phyloP scores from a whole-genome alignment of 2,329 filamentous ascomycete species.

The Huntiella savannae region DNA sequence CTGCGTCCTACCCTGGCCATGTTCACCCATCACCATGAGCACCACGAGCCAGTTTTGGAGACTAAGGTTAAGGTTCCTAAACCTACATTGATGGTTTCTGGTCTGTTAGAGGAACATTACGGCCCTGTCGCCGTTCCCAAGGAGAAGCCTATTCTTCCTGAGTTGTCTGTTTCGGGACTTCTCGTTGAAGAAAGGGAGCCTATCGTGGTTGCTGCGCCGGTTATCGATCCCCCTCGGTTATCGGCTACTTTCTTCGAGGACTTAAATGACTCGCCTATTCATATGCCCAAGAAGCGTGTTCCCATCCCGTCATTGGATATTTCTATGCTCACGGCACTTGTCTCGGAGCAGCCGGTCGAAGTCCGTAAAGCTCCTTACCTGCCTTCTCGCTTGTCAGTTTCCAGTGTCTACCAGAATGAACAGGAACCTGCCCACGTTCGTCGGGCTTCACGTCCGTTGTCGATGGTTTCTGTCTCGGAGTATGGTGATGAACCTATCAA shows the following conservation, averaged over 20 bases:
- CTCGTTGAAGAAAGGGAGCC: constrained; percentile 18
- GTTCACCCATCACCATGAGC: constrained; percentile 17
- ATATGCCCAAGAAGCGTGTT: neutral
- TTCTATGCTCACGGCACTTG: neutral
- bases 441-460: constrained; percentile 12
- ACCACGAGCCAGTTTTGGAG: constrained; percentile 16
- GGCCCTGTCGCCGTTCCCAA: constrained; percentile 18
- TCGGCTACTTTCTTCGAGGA: neutral
- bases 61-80: constrained; percentile 16
- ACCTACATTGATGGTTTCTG: constrained; percentile 14
- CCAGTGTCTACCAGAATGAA: neutral
- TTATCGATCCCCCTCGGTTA: neutral
- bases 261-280: neutral
- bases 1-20: constrained; percentile 13
- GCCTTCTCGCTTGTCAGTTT: constrained; percentile 1
- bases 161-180: constrained; percentile 13
- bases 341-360: neutral
- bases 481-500: constrained; percentile 13
- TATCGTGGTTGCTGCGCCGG: constrained; percentile 10
- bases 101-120: constrained; percentile 14
- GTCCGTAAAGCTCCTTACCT: neutral
- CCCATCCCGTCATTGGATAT: neutral
- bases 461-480: constrained; percentile 12
- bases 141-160: constrained; percentile 15
- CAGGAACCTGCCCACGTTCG: neutral